Evolutionary conservation across 306 rosid genomes (phyloP).

Genomic region (apple (Malus domestica)): ASM211411v1 NC_041797.1:558001-558500

Average conservation of each 20-base stretch:
- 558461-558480: conserved; percentile 48
- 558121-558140: conserved; percentile 41
- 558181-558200: conserved; percentile 30
- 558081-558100: conserved; percentile 60
- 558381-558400: conserved; percentile 34
- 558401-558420: conserved; percentile 16
- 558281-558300: conserved; percentile 34
- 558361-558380: conserved; percentile 58
- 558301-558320: conserved; percentile 60
- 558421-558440: conserved; percentile 45
- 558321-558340: conserved; percentile 38
- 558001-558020: conserved; percentile 57
- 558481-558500: conserved; percentile 39
- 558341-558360: conserved; percentile 65
- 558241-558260: conserved; percentile 45
- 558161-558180: conserved; percentile 70
- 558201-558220: conserved; percentile 46
- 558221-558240: conserved; percentile 32
- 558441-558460: conserved; percentile 38
- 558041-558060: conserved; percentile 66
- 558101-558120: conserved; percentile 52
- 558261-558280: conserved; percentile 83
- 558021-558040: conserved; percentile 38
- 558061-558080: conserved; percentile 90
- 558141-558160: conserved; percentile 65